Evolutionary conservation across 2,329 filamentous ascomycete genomes (phyloP), one percentile per base, ranked within the genome.

Genomic region (Thermochaetoides dissita): DNA sequence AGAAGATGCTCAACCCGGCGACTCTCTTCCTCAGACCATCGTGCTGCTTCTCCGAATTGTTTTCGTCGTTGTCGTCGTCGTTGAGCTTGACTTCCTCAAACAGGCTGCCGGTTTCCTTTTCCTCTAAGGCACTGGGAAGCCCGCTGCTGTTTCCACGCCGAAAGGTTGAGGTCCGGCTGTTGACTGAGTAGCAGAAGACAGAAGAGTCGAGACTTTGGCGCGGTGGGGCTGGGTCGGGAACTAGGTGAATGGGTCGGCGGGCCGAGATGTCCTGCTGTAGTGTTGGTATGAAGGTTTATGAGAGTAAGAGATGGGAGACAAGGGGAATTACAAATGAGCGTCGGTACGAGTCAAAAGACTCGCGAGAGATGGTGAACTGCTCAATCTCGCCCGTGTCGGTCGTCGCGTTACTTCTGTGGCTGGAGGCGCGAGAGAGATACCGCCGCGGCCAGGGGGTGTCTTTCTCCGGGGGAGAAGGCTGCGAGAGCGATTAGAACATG

Each of bases 271-370:
- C 88, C 88, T 94, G 55, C 45, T 36, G 10, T 17, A 6, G 3
- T 29, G 29, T n/a, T 34, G 29, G 34, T n/a, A 29, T 37, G 30
- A 37, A 17, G 10, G 7, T 6, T 30, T 17, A 10, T 7, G 6
- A 17, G n/a, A 36, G 37, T 12, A 30, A n/a, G 32, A 34, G 32
- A 34, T 11, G 10, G 28, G 11, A 24, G 36, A 30, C 11, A 38
- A 9, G 29, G 34, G 31, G n/a, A 69, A 81, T 53, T 73, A 94
- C 89, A 67, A 96, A 96, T 49, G 88, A 95, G 55, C 91, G 79
- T 49, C 91, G 74, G 64, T 96, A 96, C 3, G 88, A 94, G 60
- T 96, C 91, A 57, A 96, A 96, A 2, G 88, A 95, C 64, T 96
- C 91, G 55, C 89, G 76, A 33, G 88, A 94, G 59, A 96, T 96